Evolutionary conservation across 2,329 filamentous ascomycete species (phyloP), one percentile per base, ranked within the genome.

Genomic region (Diplodia intermedia): DNA sequence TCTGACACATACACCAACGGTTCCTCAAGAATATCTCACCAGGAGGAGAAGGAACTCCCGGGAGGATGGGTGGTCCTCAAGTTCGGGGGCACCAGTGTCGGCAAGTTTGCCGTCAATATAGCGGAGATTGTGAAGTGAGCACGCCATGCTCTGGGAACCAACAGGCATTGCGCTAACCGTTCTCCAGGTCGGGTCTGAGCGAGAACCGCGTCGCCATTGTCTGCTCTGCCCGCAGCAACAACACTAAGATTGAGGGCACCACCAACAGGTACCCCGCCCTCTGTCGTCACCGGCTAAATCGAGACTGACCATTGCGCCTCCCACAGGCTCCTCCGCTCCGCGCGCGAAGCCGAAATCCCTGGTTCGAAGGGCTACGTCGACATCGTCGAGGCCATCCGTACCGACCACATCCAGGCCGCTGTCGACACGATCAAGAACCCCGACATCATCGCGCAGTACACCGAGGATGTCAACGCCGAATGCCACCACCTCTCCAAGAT

Each of bases 21-120:
- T 56, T 29, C 36, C 31, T 69, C 68, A 33, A 79, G 78, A 80
- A 75, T 78, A 53, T 26, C 50, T 68, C 78, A 79, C 77, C 76
- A 74, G 33, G 73, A 79, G 73, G 83, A 84, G 71, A 82, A 82
- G 74, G 78, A 84, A 71, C 74, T 85, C 54, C 82, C 83, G 12
- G 82, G 82, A 43, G 83, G 82, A 50, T 97, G 93, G 94, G 86
- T 97, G 36, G 91, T 97, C 62, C 93, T 97, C 79, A 97, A 97
- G 81, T 97, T 97, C 79, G 94, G 94, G 70, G 94, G 94, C 63
- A 99, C 94, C 65, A 97, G 92, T 77, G 91, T 98, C 63, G 95
- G 94, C 74, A 98, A 98, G 82, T 97, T 97, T 75, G 90, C 94
- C 65, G 86, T 82, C 72, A 80, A 82, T 71, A 85, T 85, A 75